Percentiles rank a stretch among this genome's conserved stretches.
phyloP scores from a whole-genome alignment of 192 early-diverging fungal species.

The Gorgonomyces haynaldii region DNA sequence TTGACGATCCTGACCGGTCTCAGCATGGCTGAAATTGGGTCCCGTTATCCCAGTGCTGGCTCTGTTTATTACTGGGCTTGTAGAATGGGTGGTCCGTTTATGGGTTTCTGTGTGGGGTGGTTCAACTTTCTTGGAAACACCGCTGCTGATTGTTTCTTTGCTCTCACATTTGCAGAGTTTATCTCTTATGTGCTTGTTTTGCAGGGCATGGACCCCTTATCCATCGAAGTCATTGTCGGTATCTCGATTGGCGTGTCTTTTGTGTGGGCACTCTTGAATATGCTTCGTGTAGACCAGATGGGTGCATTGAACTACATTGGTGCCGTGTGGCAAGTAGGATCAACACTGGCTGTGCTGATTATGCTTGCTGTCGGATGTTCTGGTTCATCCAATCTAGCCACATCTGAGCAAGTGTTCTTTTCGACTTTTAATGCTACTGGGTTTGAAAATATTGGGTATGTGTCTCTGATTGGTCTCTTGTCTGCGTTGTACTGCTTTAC shows the following conservation, averaged over 20 bases:
- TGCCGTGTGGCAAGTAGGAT: slow-evolving; percentile 19
- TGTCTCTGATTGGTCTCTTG: slow-evolving; percentile 22
- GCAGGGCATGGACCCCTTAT: not conserved
- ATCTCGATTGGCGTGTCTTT: not conserved
- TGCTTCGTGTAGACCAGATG: not conserved
- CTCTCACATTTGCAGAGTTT: slow-evolving; percentile 6
- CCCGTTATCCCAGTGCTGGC: slow-evolving; percentile 15
- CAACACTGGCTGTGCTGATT: slow-evolving; percentile 17
- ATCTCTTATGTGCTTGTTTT: not conserved
- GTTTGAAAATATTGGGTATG: slow-evolving; percentile 17
- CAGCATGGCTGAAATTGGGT: slow-evolving; percentile 31
- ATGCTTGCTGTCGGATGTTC: slow-evolving; percentile 2
- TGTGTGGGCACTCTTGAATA: not conserved
- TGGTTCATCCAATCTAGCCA: slow-evolving; percentile 15
- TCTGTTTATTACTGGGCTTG: slow-evolving; percentile 23
- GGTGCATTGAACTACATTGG: slow-evolving; percentile 18
- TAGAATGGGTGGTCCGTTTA: slow-evolving; percentile 12
- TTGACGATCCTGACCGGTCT: slow-evolving; percentile 17
- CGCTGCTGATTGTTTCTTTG: slow-evolving; percentile 15
- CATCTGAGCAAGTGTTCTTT: slow-evolving; percentile 15
- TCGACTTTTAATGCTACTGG: slow-evolving; percentile 20
- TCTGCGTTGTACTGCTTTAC: slow-evolving; percentile 15
- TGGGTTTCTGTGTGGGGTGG: slow-evolving; percentile 18
- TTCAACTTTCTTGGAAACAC: slow-evolving; percentile 26
- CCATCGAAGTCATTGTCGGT: not conserved